Base-by-base conservation (phyloP, 2,329 filamentous ascomycete species). In the Metarhizium guizhouense region DNA sequence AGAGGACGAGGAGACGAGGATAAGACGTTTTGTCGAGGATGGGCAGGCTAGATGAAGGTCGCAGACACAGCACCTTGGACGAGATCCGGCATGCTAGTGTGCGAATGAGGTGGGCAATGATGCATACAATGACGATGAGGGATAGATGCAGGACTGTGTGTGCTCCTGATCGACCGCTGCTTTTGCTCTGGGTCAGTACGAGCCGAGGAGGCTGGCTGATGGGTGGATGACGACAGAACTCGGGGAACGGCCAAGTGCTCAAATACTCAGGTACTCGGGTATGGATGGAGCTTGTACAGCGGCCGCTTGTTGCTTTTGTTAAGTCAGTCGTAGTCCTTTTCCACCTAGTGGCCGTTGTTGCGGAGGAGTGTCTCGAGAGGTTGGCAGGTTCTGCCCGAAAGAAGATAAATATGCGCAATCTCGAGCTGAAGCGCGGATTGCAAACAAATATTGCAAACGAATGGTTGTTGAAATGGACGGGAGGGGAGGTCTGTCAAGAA, bases 91-190 rank as follows among this genome's bases (percentile, higher is more conserved):
- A 45, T 47, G 30, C 34, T 56, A 47, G 52, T 50, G 49, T 20
- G 53, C 36, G 32, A 29, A 30, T 29, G 48, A 48, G 53, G 50
- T 49, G 53, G 51, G 56, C 53, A 52, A 52, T 54, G 56, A 52
- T 55, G 45, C 45, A 55, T 47, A 50, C 53, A 57, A 57, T 52
- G 50, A 55, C 53, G 56, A 47, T 47, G 49, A 29, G 53, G 25
- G 53, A 36, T 51, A 55, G 51, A 40, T 52, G 54, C 47, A 32
- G 47, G 51, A 50, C 7, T 42, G 47, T 25, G 32, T 34, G 48
- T 52, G 54, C 42, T 52, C 30, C 32, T 47, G 10, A 51, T n/a
- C 36, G 40, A 25, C 18, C 16, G n/a, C 2, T 25, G 42, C 45
- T 30, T 48, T 48, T 47, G n/a, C 43, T 7, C 32, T 34, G 32